A percentile compares a stretch with the other conserved stretches of the same genome.
These are phyloP conservation scores for Pterocarpus santalinus DNA, from an alignment of 306 rosid genomes.

Conservation along the genomic window DNA sequence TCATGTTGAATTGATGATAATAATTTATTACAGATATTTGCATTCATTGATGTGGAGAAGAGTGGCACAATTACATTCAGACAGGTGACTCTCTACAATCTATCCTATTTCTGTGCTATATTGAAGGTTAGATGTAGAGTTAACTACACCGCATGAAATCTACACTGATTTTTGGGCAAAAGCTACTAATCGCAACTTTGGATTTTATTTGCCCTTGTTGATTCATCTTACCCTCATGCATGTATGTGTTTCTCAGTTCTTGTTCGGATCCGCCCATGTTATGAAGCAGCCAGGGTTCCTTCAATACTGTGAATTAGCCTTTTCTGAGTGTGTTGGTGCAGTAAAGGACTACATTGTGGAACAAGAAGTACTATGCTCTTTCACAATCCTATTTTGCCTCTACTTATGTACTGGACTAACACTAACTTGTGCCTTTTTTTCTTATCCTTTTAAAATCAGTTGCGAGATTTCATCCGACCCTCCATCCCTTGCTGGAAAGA, in stretches of 20 bases:
- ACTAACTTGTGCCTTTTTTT: slow-evolving; percentile 44
- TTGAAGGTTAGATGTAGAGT: slow-evolving; percentile 16
- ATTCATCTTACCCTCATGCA: neutral
- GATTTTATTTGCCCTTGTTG: slow-evolving; percentile 12
- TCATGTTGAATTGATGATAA: slow-evolving; percentile 3
- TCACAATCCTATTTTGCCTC: slow-evolving; percentile 16
- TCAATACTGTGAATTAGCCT: slow-evolving; percentile 77
- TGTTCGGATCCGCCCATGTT: slow-evolving; percentile 74
- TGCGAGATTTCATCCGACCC: slow-evolving; percentile 60
- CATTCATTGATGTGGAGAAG: slow-evolving; percentile 77
- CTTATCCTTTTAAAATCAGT: slow-evolving; percentile 55
- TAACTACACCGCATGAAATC: neutral
- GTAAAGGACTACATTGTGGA: slow-evolving; percentile 58
- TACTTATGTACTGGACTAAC: slow-evolving; percentile 20
- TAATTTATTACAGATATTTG: slow-evolving; percentile 69
- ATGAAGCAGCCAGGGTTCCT: slow-evolving; percentile 71
- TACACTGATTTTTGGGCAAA: slow-evolving; percentile 21
- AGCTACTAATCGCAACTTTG: neutral
- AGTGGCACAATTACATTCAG: slow-evolving; percentile 76
- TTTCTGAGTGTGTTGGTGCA: slow-evolving; percentile 61
- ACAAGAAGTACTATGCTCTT: slow-evolving; percentile 59
- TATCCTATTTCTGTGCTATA: slow-evolving; percentile 7
- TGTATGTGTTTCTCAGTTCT: slow-evolving; percentile 70
- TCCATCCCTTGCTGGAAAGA: slow-evolving; percentile 62
- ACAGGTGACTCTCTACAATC: slow-evolving; percentile 62